Conservation (phyloP, 805 yeast genomes). For the Saturnispora kantuleensis region DNA sequence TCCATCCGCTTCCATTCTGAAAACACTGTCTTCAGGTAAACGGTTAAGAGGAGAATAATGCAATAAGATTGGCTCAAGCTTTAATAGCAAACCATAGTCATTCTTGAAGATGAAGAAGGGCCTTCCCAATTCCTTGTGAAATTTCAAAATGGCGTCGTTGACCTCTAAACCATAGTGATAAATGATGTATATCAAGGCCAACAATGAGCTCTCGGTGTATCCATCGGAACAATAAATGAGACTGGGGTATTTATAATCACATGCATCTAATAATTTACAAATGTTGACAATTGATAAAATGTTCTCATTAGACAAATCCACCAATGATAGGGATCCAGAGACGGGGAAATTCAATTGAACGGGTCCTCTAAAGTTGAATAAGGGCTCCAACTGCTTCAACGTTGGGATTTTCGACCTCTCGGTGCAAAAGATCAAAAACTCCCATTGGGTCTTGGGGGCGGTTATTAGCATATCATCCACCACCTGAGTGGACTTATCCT, state of each 20-base stretch:
- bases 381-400: conserved; percentile 26
- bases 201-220: conserved; percentile 80
- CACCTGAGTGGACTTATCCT: conserved; percentile 14
- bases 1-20: conserved; percentile 17
- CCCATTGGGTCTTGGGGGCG: conserved; percentile 47
- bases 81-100: conserved; percentile 58
- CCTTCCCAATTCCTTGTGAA: conserved; percentile 56
- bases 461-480: conserved; percentile 30
- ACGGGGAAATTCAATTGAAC: conserved; percentile 61
- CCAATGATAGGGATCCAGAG: conserved; percentile 73
- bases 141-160: conserved; percentile 53
- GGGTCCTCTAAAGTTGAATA: conserved; percentile 17
- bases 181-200: conserved; percentile 60
- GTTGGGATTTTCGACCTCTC: conserved; percentile 50
- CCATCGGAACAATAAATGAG: conserved; percentile 82
- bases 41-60: conserved; percentile 43
- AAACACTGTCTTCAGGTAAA: not conserved
- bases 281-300: conserved; percentile 55
- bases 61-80: conserved; percentile 52
- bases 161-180: conserved; percentile 52
- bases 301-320: conserved; percentile 55
- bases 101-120: conserved; percentile 79
- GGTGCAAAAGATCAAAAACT: conserved; percentile 45
- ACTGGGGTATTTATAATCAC: conserved; percentile 30
- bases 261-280: conserved; percentile 53